Base-by-base conservation (phyloP, 2,329 filamentous ascomycete species). In the Nigrospora osmanthi region DNA sequence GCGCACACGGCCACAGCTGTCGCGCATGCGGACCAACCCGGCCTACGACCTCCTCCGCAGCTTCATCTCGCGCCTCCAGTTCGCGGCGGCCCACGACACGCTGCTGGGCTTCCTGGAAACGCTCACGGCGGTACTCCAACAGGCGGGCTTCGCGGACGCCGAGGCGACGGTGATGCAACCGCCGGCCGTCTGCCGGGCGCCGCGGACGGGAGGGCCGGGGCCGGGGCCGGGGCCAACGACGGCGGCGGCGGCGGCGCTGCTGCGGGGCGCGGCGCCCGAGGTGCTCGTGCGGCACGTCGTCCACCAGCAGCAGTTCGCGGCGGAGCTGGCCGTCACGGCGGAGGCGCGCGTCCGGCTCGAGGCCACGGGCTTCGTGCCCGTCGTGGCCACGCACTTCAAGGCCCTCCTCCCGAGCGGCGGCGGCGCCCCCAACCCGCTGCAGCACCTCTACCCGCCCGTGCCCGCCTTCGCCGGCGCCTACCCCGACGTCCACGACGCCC, bases 41-140 rank as follows among this genome's bases (percentile, higher is more conserved):
- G 50, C 59, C 23, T 73, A 76, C 53, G 63, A 65, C 14, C 69
- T 81, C 30, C 61, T 81, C 13, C 68, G 73, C 1, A 72, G 75
- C 28, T 60, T 81, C 40, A 66, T 81, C 40, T 68, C 71, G 5
- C 69, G 72, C 45, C 60, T 72, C 17, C 64, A 67, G 43, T 72
- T 72, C 54, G 63, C 70, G 44, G 59, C 61, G 37, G 66, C 66
- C 38, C 58, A 73, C 33, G 54, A 59, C 19, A 53, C 62, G 11
- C 66, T 70, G 41, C 64, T 65, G 2, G 47, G 53, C 2, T 70
- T 72, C 54, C 55, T 78, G 7, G 67, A 71, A 11, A 59, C 61
- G 12, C 56, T 80, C 13, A 63, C 68, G 6, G 54, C 56, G 17
- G 59, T 69, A 4, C 64, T 81, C 23, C 68, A 66, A n/a, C 58